Percentiles rank a stretch among this genome's conserved stretches.
phyloP scores from a whole-genome alignment of 2,329 filamentous ascomycete species.

The Emmonsiellopsis sp. region DNA sequence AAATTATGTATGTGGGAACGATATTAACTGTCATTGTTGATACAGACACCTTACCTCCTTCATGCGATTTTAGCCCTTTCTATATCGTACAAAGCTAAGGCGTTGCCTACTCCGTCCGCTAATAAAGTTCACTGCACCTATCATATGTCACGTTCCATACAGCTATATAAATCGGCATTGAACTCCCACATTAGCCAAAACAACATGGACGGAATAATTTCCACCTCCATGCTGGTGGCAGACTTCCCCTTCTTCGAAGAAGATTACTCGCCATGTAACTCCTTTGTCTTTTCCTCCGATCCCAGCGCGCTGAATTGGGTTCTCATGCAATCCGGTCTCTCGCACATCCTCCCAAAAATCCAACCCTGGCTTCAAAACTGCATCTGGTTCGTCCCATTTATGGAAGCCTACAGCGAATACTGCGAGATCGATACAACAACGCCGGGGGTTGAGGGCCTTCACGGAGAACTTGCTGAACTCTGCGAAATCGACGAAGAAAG shows the following conservation, averaged over 20 bases:
- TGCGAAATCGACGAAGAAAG: constrained; percentile 24
- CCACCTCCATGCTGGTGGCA: constrained; percentile 28
- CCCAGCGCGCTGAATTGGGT: constrained; percentile 28
- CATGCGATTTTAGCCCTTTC: constrained; percentile 27
- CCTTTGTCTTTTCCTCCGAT: constrained; percentile 28
- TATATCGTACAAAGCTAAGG: constrained; percentile 22
- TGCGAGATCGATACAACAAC: constrained; percentile 21
- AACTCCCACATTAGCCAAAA: constrained; percentile 14
- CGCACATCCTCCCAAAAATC: constrained; percentile 21
- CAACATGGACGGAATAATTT: constrained; percentile 32
- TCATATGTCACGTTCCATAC: constrained; percentile 30
- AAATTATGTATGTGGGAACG: background rate
- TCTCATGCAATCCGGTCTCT: constrained; percentile 26
- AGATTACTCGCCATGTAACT: constrained; percentile 21
- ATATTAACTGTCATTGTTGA: background rate
- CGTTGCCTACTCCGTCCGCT: constrained; percentile 16
- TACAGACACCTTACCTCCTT: constrained; percentile 29
- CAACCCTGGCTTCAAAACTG: constrained; percentile 20
- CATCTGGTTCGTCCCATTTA: constrained; percentile 27
- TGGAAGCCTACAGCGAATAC: constrained; percentile 14
- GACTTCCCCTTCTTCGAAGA: constrained; percentile 25
- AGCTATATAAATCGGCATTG: constrained; percentile 26
- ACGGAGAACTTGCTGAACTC: constrained; percentile 24
- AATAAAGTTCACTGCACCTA: constrained; percentile 23
- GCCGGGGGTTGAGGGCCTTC: constrained; percentile 19